Percentiles rank a stretch among this genome's conserved stretches.
phyloP scores from a whole-genome alignment of 148 eudicot genomes.

The Chenopodium formosanum region DNA sequence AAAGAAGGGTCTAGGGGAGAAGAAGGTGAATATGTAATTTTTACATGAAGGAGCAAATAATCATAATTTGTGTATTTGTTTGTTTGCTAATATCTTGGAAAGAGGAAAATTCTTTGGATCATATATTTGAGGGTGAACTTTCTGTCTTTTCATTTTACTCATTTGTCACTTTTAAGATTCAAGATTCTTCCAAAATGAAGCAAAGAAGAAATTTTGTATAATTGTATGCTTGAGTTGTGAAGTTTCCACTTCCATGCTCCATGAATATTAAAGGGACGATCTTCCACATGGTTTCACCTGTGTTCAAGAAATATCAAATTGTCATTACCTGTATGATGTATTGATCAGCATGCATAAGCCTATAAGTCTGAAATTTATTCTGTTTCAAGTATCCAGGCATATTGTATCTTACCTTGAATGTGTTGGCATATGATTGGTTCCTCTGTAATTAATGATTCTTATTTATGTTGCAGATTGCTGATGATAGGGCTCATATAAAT shows the following conservation, averaged over 20 bases:
- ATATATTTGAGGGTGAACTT: background rate
- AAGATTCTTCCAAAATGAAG: background rate
- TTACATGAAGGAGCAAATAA: background rate
- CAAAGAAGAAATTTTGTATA: background rate
- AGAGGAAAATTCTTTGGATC: too few species aligned
- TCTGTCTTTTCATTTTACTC: background rate
- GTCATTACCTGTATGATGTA: background rate
- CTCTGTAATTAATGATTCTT: background rate
- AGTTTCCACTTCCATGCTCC: background rate
- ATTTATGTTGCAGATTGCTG: constrained; percentile 35
- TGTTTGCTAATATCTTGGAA: too few species aligned
- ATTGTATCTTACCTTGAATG: constrained; percentile 4
- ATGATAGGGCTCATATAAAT: constrained; percentile 27
- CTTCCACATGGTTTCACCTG: background rate
- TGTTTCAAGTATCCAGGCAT: background rate
- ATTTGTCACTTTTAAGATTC: background rate
- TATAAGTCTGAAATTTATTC: background rate
- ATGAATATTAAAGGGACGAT: background rate
- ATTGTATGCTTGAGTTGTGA: background rate
- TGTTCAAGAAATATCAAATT: background rate
- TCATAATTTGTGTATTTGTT: background rate
- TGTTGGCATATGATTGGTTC: constrained; percentile 6
- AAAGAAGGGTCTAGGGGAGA: background rate
- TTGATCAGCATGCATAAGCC: background rate
- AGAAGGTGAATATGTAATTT: background rate